Base-by-base conservation (phyloP, 2,329 filamentous ascomycete genomes). In the Fusarium nodosum region DNA sequence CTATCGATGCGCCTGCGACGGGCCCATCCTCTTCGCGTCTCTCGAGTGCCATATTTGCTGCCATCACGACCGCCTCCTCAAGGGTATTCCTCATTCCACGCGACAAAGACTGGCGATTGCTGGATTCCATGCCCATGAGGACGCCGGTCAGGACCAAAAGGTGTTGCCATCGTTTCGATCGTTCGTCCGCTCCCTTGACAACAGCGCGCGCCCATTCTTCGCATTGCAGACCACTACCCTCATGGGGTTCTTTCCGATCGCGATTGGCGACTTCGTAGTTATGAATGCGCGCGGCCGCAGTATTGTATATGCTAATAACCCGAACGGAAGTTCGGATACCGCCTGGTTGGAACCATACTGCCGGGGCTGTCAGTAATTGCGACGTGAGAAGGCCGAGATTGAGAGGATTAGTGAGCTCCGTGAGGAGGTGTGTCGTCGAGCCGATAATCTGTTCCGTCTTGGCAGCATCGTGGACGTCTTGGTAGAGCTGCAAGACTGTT, bases 121-220 rank as follows among this genome's bases (percentile, higher is more conserved):
- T 84, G 18, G 86, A 83, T 69, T 92, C 91, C 75, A 94, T 90
- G 11, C 93, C 93, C 76, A 95, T 86, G 60, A 97, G 80, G 24
- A 97, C 82, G 5, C 93, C 94, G 0, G 90, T 90, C 11, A 97
- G 86, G 7, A 94, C 86, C n/a, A 97, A 83, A 31, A 94, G 80
- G 78, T 97, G 94, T 78, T 93, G 90, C 93, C 93, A 97, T 75
- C 93, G 84, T 28, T 84, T 85, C 18, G 88, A 88, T 45, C 84
- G 83, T 33, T 85, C 85, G 56, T 90, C 87, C 12, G 86, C 83
- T 36, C 87, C 88, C 72, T 85, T 85, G 44, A 85, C 83, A 5
- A 90, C 83, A 1, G 86, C 86, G 22, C 83, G 82, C 11, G 86
- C 81, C 87, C 88, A 90, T 24, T 80, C 82, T 51, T 88, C 85